A percentile compares a stretch with the other conserved stretches of the same genome.
Evolutionary conservation across 23 red algal species (phyloP).

Genomic region (Gracilaria gracilis): DNA sequence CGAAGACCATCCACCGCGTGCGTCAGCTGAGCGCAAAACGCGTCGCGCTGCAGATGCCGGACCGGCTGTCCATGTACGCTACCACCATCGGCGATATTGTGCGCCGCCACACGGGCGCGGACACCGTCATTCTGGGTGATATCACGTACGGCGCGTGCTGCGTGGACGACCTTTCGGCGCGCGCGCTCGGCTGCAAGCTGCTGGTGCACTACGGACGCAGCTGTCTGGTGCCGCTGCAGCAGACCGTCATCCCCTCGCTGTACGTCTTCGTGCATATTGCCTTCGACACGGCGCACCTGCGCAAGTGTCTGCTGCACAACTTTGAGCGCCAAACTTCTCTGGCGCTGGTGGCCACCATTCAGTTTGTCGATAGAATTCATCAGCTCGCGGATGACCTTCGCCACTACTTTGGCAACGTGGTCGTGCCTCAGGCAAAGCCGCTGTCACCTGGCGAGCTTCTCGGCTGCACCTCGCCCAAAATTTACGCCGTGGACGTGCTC

Average conservation of each 20-base stretch:
- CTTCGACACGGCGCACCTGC: constrained; percentile 82
- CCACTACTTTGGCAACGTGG: constrained; percentile 23
- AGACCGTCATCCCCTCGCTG: constrained; percentile 71
- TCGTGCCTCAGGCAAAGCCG: constrained; percentile 83
- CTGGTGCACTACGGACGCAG: constrained; percentile 97
- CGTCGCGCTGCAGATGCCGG: constrained; percentile 97
- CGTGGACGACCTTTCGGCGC: constrained; percentile 93
- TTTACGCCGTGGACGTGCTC: constrained; percentile 65
- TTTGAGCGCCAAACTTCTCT: constrained; percentile 63
- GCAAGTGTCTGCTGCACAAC: constrained; percentile 58
- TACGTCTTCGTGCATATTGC: constrained; percentile 96
- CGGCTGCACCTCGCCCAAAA: constrained; percentile 89
- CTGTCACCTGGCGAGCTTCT: constrained; percentile 98
- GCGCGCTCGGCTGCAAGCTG: constrained; percentile 77
- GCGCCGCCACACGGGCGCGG: constrained; percentile 24
- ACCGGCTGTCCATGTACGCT: constrained; percentile 91
- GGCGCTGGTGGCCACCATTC: constrained; percentile 88
- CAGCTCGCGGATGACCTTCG: constrained; percentile 35
- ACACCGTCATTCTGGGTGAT: constrained; percentile 82
- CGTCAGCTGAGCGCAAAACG: constrained; percentile 54
- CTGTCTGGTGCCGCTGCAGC: constrained; percentile 90
- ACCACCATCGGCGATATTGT: constrained; percentile 84
- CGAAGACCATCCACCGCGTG: constrained; percentile 91
- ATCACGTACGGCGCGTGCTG: constrained; percentile 99
- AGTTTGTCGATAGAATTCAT: constrained; percentile 88